Conservation (phyloP, 176 grass and related monocot species). For the Zea luxurians region DNA sequence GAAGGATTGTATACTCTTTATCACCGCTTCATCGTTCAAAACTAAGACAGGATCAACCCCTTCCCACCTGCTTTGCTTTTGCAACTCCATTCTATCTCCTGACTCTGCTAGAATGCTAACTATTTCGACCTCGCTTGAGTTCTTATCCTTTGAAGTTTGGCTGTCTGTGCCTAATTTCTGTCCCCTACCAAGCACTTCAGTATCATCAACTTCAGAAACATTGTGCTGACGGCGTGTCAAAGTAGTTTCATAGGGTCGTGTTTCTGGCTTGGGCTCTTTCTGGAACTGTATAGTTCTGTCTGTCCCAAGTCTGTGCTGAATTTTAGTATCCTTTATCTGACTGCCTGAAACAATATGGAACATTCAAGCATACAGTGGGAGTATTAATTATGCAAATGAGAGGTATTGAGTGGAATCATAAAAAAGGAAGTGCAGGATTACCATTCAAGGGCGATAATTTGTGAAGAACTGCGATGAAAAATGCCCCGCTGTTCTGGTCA, state of each 20-base stretch:
- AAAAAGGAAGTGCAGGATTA: slow-evolving; percentile 31
- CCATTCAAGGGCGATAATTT: slow-evolving; percentile 66
- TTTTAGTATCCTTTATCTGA: slow-evolving; percentile 41
- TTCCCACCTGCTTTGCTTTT: slow-evolving; percentile 56
- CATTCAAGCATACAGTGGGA: slow-evolving; percentile 20
- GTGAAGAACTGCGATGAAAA: slow-evolving; percentile 91
- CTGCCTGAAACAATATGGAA: slow-evolving; percentile 38
- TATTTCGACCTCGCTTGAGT: slow-evolving; percentile 33
- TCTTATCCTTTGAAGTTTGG: slow-evolving; percentile 18
- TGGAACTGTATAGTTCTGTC: slow-evolving; percentile 26
- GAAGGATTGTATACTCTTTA: slow-evolving; percentile 67
- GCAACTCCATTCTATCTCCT: slow-evolving; percentile 31
- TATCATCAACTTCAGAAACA: slow-evolving; percentile 41
- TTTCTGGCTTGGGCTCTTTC: slow-evolving; percentile 37
- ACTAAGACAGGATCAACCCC: slow-evolving; percentile 86
- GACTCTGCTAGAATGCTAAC: slow-evolving; percentile 32
- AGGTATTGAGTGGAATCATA: slow-evolving; percentile 8
- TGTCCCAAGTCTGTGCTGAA: slow-evolving; percentile 18
- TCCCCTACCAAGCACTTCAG: slow-evolving; percentile 24
- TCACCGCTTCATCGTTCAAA: slow-evolving; percentile 59
- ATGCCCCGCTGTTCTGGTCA: slow-evolving; percentile 88
- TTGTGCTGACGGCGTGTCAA: slow-evolving; percentile 1
- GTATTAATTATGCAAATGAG: slow-evolving; percentile 1
- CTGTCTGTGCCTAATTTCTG: slow-evolving; percentile 10
- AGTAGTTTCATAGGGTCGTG: slow-evolving; percentile 32